phyloP scores from a whole-genome alignment of 2,329 filamentous ascomycete species.

The Aspergillus fructus region DNA sequence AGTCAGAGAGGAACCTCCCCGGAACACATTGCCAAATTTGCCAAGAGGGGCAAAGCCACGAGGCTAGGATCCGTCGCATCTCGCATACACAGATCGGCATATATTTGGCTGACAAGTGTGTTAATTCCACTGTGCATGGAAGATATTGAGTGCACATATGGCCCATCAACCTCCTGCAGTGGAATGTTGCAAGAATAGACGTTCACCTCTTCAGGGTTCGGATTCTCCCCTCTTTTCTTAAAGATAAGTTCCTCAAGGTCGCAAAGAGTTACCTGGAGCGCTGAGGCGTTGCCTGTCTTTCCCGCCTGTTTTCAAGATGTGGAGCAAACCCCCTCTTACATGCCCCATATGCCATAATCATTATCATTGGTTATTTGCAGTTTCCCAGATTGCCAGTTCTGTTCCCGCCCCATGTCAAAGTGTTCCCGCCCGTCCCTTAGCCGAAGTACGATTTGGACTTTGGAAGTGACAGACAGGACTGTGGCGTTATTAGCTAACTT shows the following conservation, averaged over 20 bases:
- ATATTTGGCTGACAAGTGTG: not conserved
- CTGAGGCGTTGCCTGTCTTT: not conserved
- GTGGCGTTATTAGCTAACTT: not conserved
- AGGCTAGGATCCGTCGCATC: conserved; percentile 16
- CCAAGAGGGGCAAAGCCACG: conserved; percentile 17
- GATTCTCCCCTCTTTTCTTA: not conserved
- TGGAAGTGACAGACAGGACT: not conserved
- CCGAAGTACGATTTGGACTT: not conserved
- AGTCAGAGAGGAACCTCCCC: too few species aligned
- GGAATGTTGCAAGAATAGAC: not conserved
- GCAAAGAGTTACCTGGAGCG: not conserved
- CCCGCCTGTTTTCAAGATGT: not conserved
- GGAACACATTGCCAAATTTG: not conserved
- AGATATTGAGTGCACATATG: not conserved
- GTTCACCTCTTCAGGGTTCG: not conserved
- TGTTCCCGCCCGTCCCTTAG: not conserved
- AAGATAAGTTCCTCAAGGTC: not conserved
- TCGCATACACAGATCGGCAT: conserved; percentile 21
- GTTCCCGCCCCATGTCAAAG: conserved; percentile 4
- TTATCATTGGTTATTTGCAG: not conserved
- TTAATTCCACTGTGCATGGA: not conserved
- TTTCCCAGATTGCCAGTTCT: not conserved
- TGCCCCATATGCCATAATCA: not conserved
- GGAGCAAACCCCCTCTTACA: not conserved
- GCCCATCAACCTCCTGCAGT: not conserved